Conservation (phyloP, 495 filamentous ascomycete species). For the Amorphotheca resinae region DNA sequence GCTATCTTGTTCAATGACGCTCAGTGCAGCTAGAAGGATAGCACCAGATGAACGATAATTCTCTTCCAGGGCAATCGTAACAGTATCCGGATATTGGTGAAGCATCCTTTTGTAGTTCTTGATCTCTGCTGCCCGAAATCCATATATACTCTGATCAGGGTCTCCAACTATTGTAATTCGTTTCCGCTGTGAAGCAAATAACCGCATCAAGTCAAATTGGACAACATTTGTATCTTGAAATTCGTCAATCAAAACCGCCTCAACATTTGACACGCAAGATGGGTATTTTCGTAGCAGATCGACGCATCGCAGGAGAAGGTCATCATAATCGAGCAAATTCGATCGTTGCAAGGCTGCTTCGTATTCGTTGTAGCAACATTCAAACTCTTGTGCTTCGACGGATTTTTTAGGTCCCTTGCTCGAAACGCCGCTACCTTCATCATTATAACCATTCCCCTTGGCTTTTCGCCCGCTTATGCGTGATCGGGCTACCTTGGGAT, state of each 20-base stretch:
- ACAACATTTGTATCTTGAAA: conserved; percentile 96
- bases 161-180: conserved; percentile 92
- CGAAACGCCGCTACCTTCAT: neutral
- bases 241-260: conserved; percentile 91
- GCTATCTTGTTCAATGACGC: conserved; percentile 86
- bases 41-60: conserved; percentile 90
- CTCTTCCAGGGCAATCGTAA: conserved; percentile 77
- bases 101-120: conserved; percentile 76
- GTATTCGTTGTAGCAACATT: conserved; percentile 66
- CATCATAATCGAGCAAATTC: conserved; percentile 91
- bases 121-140: conserved; percentile 94
- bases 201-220: conserved; percentile 89
- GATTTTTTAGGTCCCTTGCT: conserved; percentile 20
- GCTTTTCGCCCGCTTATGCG: conserved; percentile 85
- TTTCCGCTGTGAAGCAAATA: conserved; percentile 60
- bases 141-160: conserved; percentile 97
- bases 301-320: conserved; percentile 74
- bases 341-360: conserved; percentile 58
- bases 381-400: conserved; percentile 60
- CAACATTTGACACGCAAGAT: conserved; percentile 79
- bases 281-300: conserved; percentile 68
- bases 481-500: conserved; percentile 52
- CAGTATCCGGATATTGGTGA: conserved; percentile 59
- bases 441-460: conserved; percentile 31
- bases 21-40: conserved; percentile 71